Percentiles rank a stretch among this genome's conserved stretches.
Conservation (phyloP, 441 rosid genomes). For the Cnidoscolus chayamansa region DNA sequence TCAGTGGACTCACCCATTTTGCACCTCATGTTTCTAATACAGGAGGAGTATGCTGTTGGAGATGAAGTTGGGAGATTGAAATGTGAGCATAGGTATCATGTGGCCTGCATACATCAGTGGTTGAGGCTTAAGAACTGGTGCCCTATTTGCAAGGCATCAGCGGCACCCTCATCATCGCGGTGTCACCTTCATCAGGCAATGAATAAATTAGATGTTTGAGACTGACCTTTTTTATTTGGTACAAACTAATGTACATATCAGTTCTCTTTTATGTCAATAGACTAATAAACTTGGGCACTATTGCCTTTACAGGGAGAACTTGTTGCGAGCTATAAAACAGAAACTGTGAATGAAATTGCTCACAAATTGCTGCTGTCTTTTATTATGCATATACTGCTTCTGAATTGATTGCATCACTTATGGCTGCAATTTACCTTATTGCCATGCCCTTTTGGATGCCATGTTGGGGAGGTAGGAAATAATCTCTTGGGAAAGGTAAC, state of each 20-base stretch:
- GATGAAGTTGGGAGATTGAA: slow-evolving; percentile 76
- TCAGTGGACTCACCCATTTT: neutral
- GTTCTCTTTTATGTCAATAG: slow-evolving; percentile 26
- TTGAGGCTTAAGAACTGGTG: slow-evolving; percentile 91
- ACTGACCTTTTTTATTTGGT: slow-evolving; percentile 27
- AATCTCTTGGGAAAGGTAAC: neutral
- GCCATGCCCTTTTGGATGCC: neutral
- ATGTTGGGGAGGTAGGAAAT: neutral
- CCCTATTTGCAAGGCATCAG: slow-evolving; percentile 79
- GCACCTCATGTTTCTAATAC: slow-evolving; percentile 17
- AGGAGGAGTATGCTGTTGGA: slow-evolving; percentile 86
- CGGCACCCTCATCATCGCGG: slow-evolving; percentile 35
- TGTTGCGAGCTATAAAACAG: slow-evolving; percentile 12
- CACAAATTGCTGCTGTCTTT: neutral
- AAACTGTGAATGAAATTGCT: slow-evolving; percentile 22
- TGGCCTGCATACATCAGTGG: slow-evolving; percentile 74
- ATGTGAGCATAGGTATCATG: slow-evolving; percentile 76
- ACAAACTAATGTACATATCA: slow-evolving; percentile 37
- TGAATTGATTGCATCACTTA: neutral
- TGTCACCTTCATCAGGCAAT: slow-evolving; percentile 1
- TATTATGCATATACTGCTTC: neutral
- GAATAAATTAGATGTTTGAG: slow-evolving; percentile 23
- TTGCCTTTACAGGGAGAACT: slow-evolving; percentile 22
- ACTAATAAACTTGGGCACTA: slow-evolving; percentile 28
- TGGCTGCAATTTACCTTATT: neutral